Percentiles rank a stretch among this genome's conserved stretches.
Evolutionary conservation across 2,329 filamentous ascomycete species (phyloP).

Genomic region (Chaetomium globosum): DNA sequence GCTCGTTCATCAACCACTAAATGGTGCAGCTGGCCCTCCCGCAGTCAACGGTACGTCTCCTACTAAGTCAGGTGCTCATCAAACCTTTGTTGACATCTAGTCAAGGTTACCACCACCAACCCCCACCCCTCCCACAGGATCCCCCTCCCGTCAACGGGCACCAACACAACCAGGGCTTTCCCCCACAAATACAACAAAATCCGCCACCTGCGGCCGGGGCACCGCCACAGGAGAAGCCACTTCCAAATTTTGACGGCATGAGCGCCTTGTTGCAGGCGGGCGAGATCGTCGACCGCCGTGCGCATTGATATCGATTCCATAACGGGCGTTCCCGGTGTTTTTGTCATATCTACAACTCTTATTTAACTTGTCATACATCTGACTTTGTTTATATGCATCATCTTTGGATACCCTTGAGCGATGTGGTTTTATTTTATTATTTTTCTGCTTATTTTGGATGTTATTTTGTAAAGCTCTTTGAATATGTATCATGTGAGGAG

Average conservation of each 20-base stretch:
- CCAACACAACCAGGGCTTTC: conserved; percentile 16
- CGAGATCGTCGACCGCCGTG: conserved; percentile 58
- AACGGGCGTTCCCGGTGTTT: neutral
- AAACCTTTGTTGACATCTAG: conserved; percentile 23
- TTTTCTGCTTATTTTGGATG: too few species aligned
- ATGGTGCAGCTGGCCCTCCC: conserved; percentile 19
- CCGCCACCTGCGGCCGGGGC: conserved; percentile 1
- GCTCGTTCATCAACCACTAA: conserved; percentile 25
- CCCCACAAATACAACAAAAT: neutral
- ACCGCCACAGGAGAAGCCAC: conserved; percentile 37
- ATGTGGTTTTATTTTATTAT: neutral
- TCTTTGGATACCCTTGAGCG: conserved; percentile 14
- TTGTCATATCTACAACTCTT: neutral
- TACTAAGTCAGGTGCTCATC: neutral
- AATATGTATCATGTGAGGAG: neutral
- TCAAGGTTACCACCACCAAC: conserved; percentile 37
- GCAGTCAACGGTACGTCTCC: conserved; percentile 32
- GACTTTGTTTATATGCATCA: neutral
- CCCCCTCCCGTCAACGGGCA: conserved; percentile 19
- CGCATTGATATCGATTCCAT: conserved; percentile 23
- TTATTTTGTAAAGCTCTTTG: neutral
- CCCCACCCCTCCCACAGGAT: conserved; percentile 21
- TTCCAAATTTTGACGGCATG: conserved; percentile 56
- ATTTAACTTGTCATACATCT: neutral
- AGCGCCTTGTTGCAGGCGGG: conserved; percentile 61